A percentile compares a stretch with the other conserved stretches of the same genome.
Evolutionary conservation across 148 eudicot genomes (phyloP).

Genomic region (Vaccinium darrowii): DNA sequence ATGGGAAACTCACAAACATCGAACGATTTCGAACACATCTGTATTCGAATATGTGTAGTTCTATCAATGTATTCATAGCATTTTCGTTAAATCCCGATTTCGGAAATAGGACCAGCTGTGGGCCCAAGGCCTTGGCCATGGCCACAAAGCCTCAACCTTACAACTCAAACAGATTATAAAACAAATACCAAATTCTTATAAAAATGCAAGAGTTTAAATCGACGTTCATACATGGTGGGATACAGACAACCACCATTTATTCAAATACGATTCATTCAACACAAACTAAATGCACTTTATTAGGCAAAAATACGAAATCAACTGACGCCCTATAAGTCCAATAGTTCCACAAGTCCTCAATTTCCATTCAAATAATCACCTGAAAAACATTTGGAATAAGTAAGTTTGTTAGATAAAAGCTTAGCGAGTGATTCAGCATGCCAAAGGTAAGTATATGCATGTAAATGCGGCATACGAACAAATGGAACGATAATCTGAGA

Average conservation of each 20-base stretch:
- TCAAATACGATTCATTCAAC: neutral
- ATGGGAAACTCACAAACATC: too few species aligned
- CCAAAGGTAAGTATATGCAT: neutral
- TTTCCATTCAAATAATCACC: neutral
- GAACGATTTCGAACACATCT: too few species aligned
- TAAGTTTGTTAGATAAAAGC: neutral
- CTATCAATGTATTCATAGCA: too few species aligned
- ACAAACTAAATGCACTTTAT: neutral
- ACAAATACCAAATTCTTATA: too few species aligned
- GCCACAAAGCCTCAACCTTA: too few species aligned
- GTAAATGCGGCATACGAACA: neutral
- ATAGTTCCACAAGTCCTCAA: neutral
- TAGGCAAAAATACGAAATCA: neutral
- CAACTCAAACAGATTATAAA: too few species aligned
- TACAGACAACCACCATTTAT: neutral
- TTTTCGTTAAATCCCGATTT: too few species aligned
- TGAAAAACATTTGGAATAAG: neutral
- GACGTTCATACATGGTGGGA: neutral
- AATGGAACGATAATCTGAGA: neutral
- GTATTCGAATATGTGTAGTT: too few species aligned
- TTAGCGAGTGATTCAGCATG: neutral
- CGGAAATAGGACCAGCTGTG: too few species aligned
- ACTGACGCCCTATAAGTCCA: neutral
- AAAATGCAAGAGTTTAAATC: too few species aligned
- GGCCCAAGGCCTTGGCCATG: too few species aligned